These are phyloP conservation scores for Apiotrichum gamsii DNA, from an alignment of 1,284 basidiomycete species.

Conservation along the genomic window DNA sequence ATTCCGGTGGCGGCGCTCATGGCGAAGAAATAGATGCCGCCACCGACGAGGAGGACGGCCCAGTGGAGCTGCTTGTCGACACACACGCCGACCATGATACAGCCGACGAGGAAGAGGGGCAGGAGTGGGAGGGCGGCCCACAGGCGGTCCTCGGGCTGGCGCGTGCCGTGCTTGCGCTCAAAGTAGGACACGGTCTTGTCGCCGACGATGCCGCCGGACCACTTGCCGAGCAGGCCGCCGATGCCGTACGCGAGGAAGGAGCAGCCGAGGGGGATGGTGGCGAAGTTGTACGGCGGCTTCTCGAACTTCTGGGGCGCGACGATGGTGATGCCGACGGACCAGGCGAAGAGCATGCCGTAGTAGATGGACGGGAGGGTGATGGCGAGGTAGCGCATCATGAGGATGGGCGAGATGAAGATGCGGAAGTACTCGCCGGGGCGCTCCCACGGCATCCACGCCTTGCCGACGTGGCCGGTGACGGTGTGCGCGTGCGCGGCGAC, in stretches of 20 bases:
- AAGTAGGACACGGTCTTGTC: slow-evolving; percentile 35
- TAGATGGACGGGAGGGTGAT: slow-evolving; percentile 35
- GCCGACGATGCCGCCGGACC: slow-evolving; percentile 37
- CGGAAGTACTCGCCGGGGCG: slow-evolving; percentile 31
- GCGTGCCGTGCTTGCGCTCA: slow-evolving; percentile 25
- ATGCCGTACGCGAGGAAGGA: slow-evolving; percentile 39
- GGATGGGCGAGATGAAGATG: slow-evolving; percentile 33
- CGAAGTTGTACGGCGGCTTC: slow-evolving; percentile 38
- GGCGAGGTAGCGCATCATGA: slow-evolving; percentile 23
- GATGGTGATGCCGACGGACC: slow-evolving; percentile 39
- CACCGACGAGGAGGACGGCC: slow-evolving; percentile 42
- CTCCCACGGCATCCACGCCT: slow-evolving; percentile 41
- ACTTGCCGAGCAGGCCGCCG: slow-evolving; percentile 40
- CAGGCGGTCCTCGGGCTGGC: slow-evolving; percentile 43
- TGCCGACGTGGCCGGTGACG: slow-evolving; percentile 14
- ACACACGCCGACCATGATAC: slow-evolving; percentile 36
- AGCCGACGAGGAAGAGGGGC: slow-evolving; percentile 30
- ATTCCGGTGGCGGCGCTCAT: slow-evolving; percentile 27
- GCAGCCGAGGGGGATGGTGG: slow-evolving; percentile 30
- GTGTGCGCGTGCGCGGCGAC: not conserved
- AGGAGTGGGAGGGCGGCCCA: slow-evolving; percentile 29
- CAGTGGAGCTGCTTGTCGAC: slow-evolving; percentile 35
- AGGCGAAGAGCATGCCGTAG: slow-evolving; percentile 41
- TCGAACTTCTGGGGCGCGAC: slow-evolving; percentile 37
- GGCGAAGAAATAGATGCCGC: slow-evolving; percentile 38